phyloP scores from a whole-genome alignment of 768 basidiomycete genomes.

The Russula ochroleuca region DNA sequence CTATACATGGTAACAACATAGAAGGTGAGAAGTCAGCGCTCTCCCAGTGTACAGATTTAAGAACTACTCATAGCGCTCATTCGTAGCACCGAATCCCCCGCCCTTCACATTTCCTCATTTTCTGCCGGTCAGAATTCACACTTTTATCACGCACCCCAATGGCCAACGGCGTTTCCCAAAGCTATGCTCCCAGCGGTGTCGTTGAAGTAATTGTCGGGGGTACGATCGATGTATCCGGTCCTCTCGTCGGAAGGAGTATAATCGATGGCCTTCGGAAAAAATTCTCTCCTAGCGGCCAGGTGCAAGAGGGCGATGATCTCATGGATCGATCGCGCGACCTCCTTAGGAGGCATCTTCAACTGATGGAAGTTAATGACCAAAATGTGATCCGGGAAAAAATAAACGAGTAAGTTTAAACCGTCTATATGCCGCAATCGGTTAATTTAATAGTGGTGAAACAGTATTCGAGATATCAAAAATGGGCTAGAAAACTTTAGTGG shows the following conservation, averaged over 20 bases:
- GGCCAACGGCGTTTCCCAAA: background rate
- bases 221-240: background rate
- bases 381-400: too few species aligned
- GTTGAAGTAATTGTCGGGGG: too few species aligned
- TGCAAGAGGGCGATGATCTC: background rate
- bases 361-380: background rate
- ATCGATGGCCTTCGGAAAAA: background rate
- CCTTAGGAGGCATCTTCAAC: background rate
- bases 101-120: background rate
- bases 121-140: slow-evolving; percentile 1
- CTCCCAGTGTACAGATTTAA: background rate
- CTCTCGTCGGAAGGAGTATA: background rate
- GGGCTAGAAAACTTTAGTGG: background rate
- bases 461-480: background rate
- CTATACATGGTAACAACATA: too few species aligned
- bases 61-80: too few species aligned
- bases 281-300: background rate
- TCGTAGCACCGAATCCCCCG: too few species aligned
- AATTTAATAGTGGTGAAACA: background rate
- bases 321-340: background rate
- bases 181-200: too few species aligned
- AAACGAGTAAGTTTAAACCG: background rate
- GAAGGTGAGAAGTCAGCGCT: too few species aligned
- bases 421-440: background rate
- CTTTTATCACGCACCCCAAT: background rate